Conservation (phyloP, 2,329 filamentous ascomycete species). For the Penicillium sp. region DNA sequence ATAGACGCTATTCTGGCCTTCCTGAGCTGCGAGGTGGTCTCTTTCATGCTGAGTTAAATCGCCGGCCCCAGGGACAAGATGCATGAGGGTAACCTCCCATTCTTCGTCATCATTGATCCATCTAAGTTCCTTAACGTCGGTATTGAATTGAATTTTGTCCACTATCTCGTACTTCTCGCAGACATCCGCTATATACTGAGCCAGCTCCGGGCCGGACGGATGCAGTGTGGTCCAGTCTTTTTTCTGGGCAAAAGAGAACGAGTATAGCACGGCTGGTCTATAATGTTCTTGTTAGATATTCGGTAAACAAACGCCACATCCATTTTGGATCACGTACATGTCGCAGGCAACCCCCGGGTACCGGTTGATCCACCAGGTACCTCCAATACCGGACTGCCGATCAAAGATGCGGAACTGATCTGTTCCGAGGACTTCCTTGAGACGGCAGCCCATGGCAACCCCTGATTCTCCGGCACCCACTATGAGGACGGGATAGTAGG, state of each 20-base stretch:
- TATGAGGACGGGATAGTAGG: slow-evolving; percentile 53
- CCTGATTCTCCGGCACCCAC: slow-evolving; percentile 64
- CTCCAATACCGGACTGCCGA: slow-evolving; percentile 56
- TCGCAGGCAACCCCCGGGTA: slow-evolving; percentile 62
- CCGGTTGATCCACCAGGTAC: slow-evolving; percentile 64
- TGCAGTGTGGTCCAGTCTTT: slow-evolving; percentile 52
- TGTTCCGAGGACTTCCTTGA: slow-evolving; percentile 58
- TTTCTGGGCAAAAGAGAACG: slow-evolving; percentile 57
- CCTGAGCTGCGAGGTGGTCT: slow-evolving; percentile 42
- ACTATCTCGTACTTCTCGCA: slow-evolving; percentile 53
- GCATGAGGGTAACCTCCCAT: slow-evolving; percentile 55
- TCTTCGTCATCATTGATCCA: slow-evolving; percentile 56
- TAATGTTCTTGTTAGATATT: neutral
- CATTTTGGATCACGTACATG: slow-evolving; percentile 40
- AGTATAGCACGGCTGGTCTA: slow-evolving; percentile 57
- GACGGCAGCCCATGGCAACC: slow-evolving; percentile 59
- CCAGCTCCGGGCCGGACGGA: slow-evolving; percentile 52
- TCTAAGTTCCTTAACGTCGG: slow-evolving; percentile 52
- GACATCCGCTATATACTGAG: slow-evolving; percentile 54
- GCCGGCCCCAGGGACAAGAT: slow-evolving; percentile 54
- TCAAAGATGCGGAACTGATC: slow-evolving; percentile 63
- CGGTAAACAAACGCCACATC: neutral
- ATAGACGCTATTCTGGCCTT: slow-evolving; percentile 51
- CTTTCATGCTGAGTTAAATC: slow-evolving; percentile 53
- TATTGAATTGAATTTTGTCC: slow-evolving; percentile 60